phyloP scores from a whole-genome alignment of 192 early-diverging fungal genomes.

The Coemansia sp. region DNA sequence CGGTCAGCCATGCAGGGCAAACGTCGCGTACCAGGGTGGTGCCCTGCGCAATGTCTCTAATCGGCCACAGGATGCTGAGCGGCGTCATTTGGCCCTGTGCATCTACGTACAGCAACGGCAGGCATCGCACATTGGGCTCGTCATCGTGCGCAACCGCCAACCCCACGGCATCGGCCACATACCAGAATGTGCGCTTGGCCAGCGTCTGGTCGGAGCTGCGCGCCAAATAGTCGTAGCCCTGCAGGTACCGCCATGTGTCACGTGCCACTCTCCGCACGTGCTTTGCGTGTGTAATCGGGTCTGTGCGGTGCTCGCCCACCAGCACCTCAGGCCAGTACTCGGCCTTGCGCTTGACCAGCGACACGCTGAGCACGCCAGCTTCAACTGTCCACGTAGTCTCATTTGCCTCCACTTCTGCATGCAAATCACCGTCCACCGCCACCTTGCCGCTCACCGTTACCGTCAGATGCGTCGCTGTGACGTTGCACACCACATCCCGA shows the following conservation, averaged over 20 bases:
- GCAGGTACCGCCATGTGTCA: slow-evolving; percentile 51
- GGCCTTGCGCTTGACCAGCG: slow-evolving; percentile 33
- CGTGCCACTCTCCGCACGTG: slow-evolving; percentile 35
- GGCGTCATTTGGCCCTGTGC: slow-evolving; percentile 57
- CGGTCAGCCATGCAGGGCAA: slow-evolving; percentile 59
- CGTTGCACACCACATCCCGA: slow-evolving; percentile 24
- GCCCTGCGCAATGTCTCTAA: slow-evolving; percentile 55
- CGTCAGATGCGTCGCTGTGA: slow-evolving; percentile 23
- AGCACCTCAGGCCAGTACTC: slow-evolving; percentile 37
- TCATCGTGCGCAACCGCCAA: slow-evolving; percentile 63
- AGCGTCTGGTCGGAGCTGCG: slow-evolving; percentile 26
- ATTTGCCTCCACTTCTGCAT: slow-evolving; percentile 19
- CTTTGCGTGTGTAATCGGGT: slow-evolving; percentile 30
- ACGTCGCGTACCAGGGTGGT: slow-evolving; percentile 60
- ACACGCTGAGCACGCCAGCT: slow-evolving; percentile 20
- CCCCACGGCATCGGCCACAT: slow-evolving; percentile 63
- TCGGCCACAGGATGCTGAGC: slow-evolving; percentile 67
- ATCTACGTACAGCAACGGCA: slow-evolving; percentile 64
- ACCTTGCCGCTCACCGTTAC: slow-evolving; percentile 16
- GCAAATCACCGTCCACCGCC: slow-evolving; percentile 38
- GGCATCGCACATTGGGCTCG: slow-evolving; percentile 60
- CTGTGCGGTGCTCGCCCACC: slow-evolving; percentile 31
- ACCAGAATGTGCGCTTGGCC: slow-evolving; percentile 44
- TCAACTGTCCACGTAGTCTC: slow-evolving; percentile 44
- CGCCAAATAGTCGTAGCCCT: slow-evolving; percentile 45